phyloP scores from a whole-genome alignment of 2,329 filamentous ascomycete species.

The Celoporthe dispersa region DNA sequence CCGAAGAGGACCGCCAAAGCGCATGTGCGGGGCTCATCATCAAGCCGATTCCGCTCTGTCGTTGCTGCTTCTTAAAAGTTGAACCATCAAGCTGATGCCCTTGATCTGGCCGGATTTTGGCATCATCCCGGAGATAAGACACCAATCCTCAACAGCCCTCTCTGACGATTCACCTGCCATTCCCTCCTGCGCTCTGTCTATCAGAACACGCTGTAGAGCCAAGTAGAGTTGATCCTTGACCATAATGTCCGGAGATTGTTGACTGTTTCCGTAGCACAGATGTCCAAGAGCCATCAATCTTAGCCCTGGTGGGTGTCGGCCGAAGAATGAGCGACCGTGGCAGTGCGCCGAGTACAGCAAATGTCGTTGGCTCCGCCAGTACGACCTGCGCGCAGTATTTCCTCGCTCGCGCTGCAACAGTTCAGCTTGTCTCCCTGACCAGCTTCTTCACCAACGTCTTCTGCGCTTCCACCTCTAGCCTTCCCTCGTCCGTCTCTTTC shows the following conservation, averaged over 20 bases:
- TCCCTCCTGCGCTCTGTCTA: background rate
- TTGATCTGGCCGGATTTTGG: background rate
- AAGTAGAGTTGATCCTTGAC: background rate
- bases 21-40: background rate
- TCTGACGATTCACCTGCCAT: background rate
- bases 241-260: background rate
- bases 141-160: background rate
- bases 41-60: background rate
- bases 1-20: background rate
- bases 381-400: background rate
- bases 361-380: background rate
- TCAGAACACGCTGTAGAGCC: background rate
- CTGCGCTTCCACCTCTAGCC: constrained; percentile 67
- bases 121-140: background rate
- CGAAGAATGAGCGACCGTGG: background rate
- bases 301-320: background rate
- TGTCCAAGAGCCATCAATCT: background rate
- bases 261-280: background rate
- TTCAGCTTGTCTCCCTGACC: constrained; percentile 61
- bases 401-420: background rate
- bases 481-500: constrained; percentile 73
- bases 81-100: background rate
- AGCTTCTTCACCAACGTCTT: constrained; percentile 70
- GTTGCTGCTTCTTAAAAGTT: background rate
- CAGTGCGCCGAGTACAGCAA: background rate